phyloP scores from a whole-genome alignment of 2,329 filamentous ascomycete species.

The Capronia epimyces region DNA sequence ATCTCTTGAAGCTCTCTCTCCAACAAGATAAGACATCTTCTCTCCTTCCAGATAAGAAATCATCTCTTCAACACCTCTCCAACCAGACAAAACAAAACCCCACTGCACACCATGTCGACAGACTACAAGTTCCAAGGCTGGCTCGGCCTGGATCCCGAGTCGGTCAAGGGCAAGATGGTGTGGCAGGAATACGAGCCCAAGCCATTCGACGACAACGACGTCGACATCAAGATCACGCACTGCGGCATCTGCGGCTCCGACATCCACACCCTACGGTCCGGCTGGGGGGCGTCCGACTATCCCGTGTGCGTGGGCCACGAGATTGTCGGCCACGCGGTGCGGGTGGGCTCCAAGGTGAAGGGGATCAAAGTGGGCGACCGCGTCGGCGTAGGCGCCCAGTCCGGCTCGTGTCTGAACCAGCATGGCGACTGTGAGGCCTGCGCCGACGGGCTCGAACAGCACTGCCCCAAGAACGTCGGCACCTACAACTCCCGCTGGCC shows the following conservation, averaged over 20 bases:
- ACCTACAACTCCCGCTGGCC: constrained; percentile 58
- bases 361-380: constrained; percentile 58
- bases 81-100: too few species aligned
- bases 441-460: constrained; percentile 38
- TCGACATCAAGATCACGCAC: constrained; percentile 62
- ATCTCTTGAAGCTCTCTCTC: too few species aligned
- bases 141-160: constrained; percentile 48
- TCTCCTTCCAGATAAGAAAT: too few species aligned
- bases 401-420: constrained; percentile 47
- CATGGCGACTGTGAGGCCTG: constrained; percentile 51
- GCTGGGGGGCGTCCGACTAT: constrained; percentile 35
- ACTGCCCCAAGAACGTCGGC: constrained; percentile 32
- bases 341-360: constrained; percentile 45
- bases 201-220: constrained; percentile 53
- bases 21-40: too few species aligned
- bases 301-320: constrained; percentile 59
- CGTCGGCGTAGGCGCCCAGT: constrained; percentile 60
- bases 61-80: background rate
- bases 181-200: constrained; percentile 37
- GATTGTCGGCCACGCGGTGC: constrained; percentile 56
- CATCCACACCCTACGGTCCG: constrained; percentile 36
- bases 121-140: constrained; percentile 54
- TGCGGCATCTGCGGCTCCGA: constrained; percentile 63
- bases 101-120: constrained; percentile 24
- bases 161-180: constrained; percentile 45